Evolutionary conservation across 2,329 filamentous ascomycete genomes (phyloP).

Genomic region (Xylariaceae sp.): DNA sequence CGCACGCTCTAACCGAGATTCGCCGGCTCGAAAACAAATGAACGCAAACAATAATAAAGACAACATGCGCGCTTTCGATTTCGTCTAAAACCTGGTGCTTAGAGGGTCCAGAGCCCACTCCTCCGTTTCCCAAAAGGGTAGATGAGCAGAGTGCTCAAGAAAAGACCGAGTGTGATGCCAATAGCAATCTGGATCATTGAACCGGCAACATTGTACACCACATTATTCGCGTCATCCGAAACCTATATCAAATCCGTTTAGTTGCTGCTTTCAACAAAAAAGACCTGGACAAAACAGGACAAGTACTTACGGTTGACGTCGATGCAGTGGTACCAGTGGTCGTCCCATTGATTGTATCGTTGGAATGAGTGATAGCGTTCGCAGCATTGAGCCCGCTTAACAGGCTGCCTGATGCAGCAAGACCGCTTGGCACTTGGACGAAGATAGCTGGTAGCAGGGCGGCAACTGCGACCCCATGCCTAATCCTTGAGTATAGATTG

Average conservation of each 20-base stretch:
- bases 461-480: constrained; percentile 48
- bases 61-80: too few species aligned
- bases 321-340: not conserved
- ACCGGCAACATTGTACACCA: constrained; percentile 44
- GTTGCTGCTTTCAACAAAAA: not conserved
- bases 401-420: constrained; percentile 44
- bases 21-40: too few species aligned
- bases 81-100: constrained; percentile 7
- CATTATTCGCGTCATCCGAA: constrained; percentile 31
- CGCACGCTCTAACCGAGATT: too few species aligned
- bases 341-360: constrained; percentile 33
- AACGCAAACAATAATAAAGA: too few species aligned
- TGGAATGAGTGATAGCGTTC: constrained; percentile 40
- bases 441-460: constrained; percentile 47
- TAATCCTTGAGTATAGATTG: constrained; percentile 66
- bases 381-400: constrained; percentile 43
- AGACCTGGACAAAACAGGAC: not conserved
- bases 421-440: constrained; percentile 45
- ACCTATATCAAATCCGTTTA: constrained; percentile 14
- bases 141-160: constrained; percentile 45
- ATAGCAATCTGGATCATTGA: constrained; percentile 52
- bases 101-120: constrained; percentile 48
- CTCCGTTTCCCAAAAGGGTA: constrained; percentile 48
- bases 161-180: constrained; percentile 48
- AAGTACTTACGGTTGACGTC: not conserved